These are phyloP conservation scores for Tetracladium maxilliforme DNA, from an alignment of 2,329 filamentous ascomycete species.

Conservation along the genomic window DNA sequence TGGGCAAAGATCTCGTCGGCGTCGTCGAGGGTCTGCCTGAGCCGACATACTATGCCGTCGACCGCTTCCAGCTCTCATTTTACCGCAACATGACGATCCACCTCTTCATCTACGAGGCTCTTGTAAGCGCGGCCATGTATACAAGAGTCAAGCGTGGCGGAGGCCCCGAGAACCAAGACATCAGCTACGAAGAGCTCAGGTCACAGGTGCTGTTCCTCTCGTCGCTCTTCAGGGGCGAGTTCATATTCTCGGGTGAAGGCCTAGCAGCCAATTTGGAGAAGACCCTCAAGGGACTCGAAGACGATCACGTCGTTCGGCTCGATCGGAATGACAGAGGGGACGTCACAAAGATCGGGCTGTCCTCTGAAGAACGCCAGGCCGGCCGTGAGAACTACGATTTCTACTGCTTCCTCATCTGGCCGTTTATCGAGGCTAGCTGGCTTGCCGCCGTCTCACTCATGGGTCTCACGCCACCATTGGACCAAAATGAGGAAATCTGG, in stretches of 20 bases:
- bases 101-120: constrained; percentile 83
- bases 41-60: constrained; percentile 86
- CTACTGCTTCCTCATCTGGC: constrained; percentile 98
- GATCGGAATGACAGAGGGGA: constrained; percentile 36
- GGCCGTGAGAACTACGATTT: constrained; percentile 96
- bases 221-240: constrained; percentile 86
- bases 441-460: constrained; percentile 78
- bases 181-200: constrained; percentile 57
- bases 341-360: constrained; percentile 58
- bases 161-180: constrained; percentile 67
- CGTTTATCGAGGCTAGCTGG: constrained; percentile 92
- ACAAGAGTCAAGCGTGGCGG: constrained; percentile 81
- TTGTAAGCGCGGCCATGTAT: constrained; percentile 85
- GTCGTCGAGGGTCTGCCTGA: constrained; percentile 67
- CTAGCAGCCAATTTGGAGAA: constrained; percentile 66
- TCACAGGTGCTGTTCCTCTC: constrained; percentile 82
- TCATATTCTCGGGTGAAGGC: constrained; percentile 87
- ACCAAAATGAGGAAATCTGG: constrained; percentile 49
- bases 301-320: constrained; percentile 62
- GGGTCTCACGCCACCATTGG: constrained; percentile 62
- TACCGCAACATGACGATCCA: constrained; percentile 99
- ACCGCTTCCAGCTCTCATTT: constrained; percentile 93
- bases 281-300: constrained; percentile 63
- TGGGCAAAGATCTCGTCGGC: constrained; percentile 81
- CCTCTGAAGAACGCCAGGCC: constrained; percentile 56